Evolutionary conservation across 2,329 filamentous ascomycete species (phyloP).

Genomic region (Penicillium sp.): DNA sequence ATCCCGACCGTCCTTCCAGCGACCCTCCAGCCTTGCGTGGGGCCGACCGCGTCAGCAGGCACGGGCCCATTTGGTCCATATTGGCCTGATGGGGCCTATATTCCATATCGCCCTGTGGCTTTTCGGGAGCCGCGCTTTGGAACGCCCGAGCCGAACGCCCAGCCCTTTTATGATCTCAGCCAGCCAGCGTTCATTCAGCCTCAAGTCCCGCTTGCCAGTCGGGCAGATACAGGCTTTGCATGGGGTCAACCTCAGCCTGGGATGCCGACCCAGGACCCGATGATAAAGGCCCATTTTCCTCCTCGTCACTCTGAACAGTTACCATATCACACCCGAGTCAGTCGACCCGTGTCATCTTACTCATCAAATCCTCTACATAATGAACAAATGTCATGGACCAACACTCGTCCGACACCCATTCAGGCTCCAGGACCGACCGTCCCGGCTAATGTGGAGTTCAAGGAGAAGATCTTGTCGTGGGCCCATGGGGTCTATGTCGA

Average conservation of each 20-base stretch:
- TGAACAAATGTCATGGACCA: slow-evolving; percentile 28
- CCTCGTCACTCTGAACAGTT: slow-evolving; percentile 40
- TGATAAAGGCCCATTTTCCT: slow-evolving; percentile 38
- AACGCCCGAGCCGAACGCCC: slow-evolving; percentile 22
- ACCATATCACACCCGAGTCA: slow-evolving; percentile 26
- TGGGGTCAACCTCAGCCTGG: slow-evolving; percentile 34
- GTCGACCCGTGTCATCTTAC: slow-evolving; percentile 25
- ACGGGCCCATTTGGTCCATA: slow-evolving; percentile 62
- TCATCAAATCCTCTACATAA: slow-evolving; percentile 20
- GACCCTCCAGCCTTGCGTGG: slow-evolving; percentile 57
- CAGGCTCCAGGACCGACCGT: slow-evolving; percentile 23
- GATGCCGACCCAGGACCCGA: slow-evolving; percentile 28
- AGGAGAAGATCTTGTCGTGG: slow-evolving; percentile 67
- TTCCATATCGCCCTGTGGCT: slow-evolving; percentile 61
- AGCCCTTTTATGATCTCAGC: slow-evolving; percentile 31
- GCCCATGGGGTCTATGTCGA: slow-evolving; percentile 75
- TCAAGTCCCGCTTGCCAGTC: slow-evolving; percentile 26
- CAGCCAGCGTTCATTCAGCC: slow-evolving; percentile 31
- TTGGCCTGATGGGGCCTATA: slow-evolving; percentile 64
- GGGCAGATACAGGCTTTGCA: slow-evolving; percentile 28
- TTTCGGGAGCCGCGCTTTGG: slow-evolving; percentile 54
- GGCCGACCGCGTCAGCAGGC: slow-evolving; percentile 60
- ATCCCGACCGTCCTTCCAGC: slow-evolving; percentile 62
- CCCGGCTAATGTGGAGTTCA: slow-evolving; percentile 56
- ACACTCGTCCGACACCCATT: slow-evolving; percentile 19